Evolutionary conservation across 345 rosid genomes (phyloP).

Genomic region (Bretschneidera sinensis): DNA sequence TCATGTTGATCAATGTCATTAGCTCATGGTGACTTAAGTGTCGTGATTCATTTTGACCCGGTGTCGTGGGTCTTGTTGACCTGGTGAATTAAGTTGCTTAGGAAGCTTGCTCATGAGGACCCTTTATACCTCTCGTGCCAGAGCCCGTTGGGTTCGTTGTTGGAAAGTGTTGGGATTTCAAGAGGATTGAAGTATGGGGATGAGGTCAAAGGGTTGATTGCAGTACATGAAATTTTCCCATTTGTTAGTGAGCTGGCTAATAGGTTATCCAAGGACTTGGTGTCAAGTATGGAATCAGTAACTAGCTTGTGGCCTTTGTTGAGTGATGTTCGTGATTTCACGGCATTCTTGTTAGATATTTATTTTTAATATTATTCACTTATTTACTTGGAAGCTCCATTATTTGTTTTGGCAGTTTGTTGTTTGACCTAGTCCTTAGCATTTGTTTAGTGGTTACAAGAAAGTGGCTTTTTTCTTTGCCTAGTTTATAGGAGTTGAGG

Average conservation of each 20-base stretch:
- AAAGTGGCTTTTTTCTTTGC: too few species aligned
- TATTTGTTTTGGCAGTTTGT: too few species aligned
- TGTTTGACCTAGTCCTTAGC: too few species aligned
- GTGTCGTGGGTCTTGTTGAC: too few species aligned
- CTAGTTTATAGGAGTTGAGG: too few species aligned
- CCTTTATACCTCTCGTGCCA: constrained; percentile 63
- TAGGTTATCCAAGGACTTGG: constrained; percentile 46
- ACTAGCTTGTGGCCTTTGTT: constrained; percentile 30
- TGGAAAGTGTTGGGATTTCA: constrained; percentile 38
- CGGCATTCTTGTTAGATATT: too few species aligned
- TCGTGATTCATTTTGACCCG: too few species aligned
- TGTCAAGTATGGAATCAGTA: constrained; percentile 19
- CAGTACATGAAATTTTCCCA: constrained; percentile 56
- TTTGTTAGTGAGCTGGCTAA: constrained; percentile 64
- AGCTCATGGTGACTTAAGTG: too few species aligned
- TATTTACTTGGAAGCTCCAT: too few species aligned
- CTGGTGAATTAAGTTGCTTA: constrained; percentile 73
- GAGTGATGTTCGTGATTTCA: constrained; percentile 52
- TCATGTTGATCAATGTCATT: too few species aligned
- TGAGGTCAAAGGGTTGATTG: constrained; percentile 23
- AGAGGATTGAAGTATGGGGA: constrained; percentile 18
- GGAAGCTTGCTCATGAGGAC: constrained; percentile 38
- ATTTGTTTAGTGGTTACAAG: too few species aligned
- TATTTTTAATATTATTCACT: too few species aligned
- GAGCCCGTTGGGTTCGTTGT: constrained; percentile 54